Percentiles rank a stretch among this genome's conserved stretches.
phyloP scores from a whole-genome alignment of 2,329 filamentous ascomycete species.

The Lachnum nothofagi region DNA sequence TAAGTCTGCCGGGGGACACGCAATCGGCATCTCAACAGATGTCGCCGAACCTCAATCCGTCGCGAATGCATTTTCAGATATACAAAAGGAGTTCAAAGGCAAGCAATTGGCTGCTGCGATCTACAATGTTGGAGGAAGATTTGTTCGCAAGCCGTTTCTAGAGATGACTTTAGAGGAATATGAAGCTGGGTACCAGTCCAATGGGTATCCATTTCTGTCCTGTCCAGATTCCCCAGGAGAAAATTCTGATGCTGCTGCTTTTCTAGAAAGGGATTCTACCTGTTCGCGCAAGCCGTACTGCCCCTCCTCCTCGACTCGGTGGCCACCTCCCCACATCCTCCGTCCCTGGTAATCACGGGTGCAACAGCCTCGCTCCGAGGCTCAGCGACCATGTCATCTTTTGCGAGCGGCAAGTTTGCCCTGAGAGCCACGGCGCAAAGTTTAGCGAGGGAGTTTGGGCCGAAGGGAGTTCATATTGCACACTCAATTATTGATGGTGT shows the following conservation, averaged over 20 bases:
- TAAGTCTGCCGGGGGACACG: constrained; percentile 59
- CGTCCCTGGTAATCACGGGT: constrained; percentile 78
- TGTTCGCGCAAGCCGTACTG: constrained; percentile 67
- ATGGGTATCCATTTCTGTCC: constrained; percentile 38
- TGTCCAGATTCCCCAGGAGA: not conserved
- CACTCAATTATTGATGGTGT: constrained; percentile 80
- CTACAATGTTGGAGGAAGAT: constrained; percentile 58
- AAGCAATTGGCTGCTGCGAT: constrained; percentile 59
- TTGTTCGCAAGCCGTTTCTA: constrained; percentile 52
- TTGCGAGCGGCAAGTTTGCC: constrained; percentile 77
- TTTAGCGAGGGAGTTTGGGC: constrained; percentile 77
- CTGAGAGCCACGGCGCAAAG: constrained; percentile 68
- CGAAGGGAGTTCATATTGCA: constrained; percentile 75
- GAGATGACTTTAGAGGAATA: constrained; percentile 50
- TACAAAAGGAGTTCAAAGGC: constrained; percentile 53
- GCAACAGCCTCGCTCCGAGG: constrained; percentile 76
- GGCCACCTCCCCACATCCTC: constrained; percentile 53
- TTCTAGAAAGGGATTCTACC: constrained; percentile 55
- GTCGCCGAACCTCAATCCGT: constrained; percentile 49
- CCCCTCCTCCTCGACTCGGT: constrained; percentile 65
- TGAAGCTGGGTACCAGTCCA: constrained; percentile 41
- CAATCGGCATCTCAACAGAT: constrained; percentile 66
- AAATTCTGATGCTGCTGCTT: constrained; percentile 1
- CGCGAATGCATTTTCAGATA: constrained; percentile 55
- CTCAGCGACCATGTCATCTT: constrained; percentile 62